Base-by-base conservation (phyloP, 345 rosid genomes). In the Geranium brycei region DNA sequence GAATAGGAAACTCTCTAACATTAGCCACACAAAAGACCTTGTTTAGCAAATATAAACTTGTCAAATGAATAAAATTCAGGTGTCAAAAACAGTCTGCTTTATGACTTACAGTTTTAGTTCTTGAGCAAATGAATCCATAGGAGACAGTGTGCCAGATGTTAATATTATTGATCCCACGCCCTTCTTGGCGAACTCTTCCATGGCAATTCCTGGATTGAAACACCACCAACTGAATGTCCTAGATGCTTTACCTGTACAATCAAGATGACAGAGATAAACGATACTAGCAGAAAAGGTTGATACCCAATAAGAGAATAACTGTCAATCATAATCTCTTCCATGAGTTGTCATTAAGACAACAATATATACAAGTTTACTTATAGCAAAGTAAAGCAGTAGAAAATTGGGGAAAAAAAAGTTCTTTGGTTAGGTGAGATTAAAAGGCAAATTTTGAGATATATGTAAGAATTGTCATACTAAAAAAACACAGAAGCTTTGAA, bases 211-310 rank as follows among this genome's bases (percentile, higher is more conserved):
- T 63, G 99, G 99, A 85, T 82, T 93, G 79, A 93, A 93, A 78
- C 99, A 93, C 99, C 99, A 93, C 97, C 99, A 93, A 70, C 99
- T 83, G 64, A 93, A 85, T 17, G 80, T 86, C 75, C 99, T 86
- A 55, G 89, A 86, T 76, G 79, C 67, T 79, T 82, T 88, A 70
- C 90, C 99, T 90, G 76, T 77, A 88, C 65, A 63, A 66, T 38
- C 40, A 71, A 55, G 60, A 68, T 16, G 51, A 57, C 53, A 8
- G 19, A 68, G 28, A 51, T 41, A 71, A 31, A 53, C 12, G 41
- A 63, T 23, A 62, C 30, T 55, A 7, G 55, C 15, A n/a, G 51
- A 58, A 59, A 17, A 62, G 69, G 28, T 51, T 53, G 41, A 51
- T 47, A 47, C 53, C 53, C 12, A 47, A 47, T 47, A 47, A 10